Base-by-base conservation (phyloP, 352 stramenopile genomes). In the Phytophthora pluvialis region DNA sequence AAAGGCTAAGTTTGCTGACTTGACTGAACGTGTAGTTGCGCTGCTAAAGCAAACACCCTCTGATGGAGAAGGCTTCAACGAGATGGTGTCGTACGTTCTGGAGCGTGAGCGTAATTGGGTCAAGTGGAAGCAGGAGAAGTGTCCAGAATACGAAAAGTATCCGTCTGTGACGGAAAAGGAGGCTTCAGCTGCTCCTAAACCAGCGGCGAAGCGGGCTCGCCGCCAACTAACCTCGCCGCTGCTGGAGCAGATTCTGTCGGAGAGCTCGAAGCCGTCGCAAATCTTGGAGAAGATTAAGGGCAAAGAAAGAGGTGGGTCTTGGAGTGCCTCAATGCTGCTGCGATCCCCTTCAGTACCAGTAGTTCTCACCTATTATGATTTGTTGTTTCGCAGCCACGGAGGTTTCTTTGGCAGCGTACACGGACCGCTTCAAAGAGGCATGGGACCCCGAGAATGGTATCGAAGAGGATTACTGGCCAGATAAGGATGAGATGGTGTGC, bases 361-460 rank as follows among this genome's bases (percentile, higher is more conserved):
- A 40, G 31, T 40, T 28, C 21, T 39, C 26, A 40, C 48, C 21
- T 39, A 25, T 48, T 39, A 2, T n/a, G n/a, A 26, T 28, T 32
- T 12, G 26, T 52, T 45, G 5, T 54, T 36, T 51, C 9, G 4
- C 68, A 88, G 89, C 81, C 10, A 89, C 78, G 0, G 68, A 76
- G n/a, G 83, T 94, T 45, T 75, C 83, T n/a, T 67, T 94, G 49
- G 59, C 75, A 26, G 75, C 77, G 35, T 98, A 97, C 58, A 84
- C 97, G 15, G 79, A 97, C 40, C 75, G 81, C 0, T 98, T 98
- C 51, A 89, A 91, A 16, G 94, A 98, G 54, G 96, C 96, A 18
- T 94, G 96, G 67, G 91, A 99, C 66, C 96, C 96, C 4, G 96
- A 98, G 48, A 97, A 96, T 61, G 94, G 94, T 4, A 98, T 99